Percentiles rank a stretch among this genome's conserved stretches.
phyloP scores from a whole-genome alignment of 495 filamentous ascomycete species.

The Penicillium turbatum region DNA sequence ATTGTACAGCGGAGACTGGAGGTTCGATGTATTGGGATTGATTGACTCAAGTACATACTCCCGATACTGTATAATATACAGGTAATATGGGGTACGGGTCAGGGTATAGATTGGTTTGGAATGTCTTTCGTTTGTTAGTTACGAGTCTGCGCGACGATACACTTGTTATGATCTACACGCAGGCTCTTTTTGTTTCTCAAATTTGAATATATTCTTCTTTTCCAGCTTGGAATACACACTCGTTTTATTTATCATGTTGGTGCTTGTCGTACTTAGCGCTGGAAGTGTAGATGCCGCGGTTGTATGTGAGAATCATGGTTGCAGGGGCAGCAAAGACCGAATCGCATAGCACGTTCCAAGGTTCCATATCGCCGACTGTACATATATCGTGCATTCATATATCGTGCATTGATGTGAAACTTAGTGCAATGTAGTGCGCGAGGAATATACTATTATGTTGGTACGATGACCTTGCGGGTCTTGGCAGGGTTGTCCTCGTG shows the following conservation, averaged over 20 bases:
- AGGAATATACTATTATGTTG: too few relatives aligned
- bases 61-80: constrained; percentile 1
- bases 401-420: too few relatives aligned
- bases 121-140: not conserved
- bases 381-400: too few relatives aligned
- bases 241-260: not conserved
- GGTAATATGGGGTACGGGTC: not conserved
- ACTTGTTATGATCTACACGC: not conserved
- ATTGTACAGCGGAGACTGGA: not conserved
- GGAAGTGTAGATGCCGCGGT: too few relatives aligned
- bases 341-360: too few relatives aligned
- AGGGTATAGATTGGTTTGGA: not conserved
- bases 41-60: constrained; percentile 2
- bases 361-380: too few relatives aligned
- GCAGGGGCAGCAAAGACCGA: too few relatives aligned
- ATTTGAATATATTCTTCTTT: not conserved
- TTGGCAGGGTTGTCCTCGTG: too few relatives aligned
- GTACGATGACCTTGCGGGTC: too few relatives aligned
- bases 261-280: not conserved
- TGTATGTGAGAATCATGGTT: too few relatives aligned
- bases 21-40: constrained; percentile 2
- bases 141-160: not conserved
- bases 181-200: not conserved
- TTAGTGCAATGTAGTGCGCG: too few relatives aligned
- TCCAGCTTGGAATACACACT: constrained; percentile 2